phyloP scores from a whole-genome alignment of 2,329 filamentous ascomycete genomes.

The Nectriaceae sp. region DNA sequence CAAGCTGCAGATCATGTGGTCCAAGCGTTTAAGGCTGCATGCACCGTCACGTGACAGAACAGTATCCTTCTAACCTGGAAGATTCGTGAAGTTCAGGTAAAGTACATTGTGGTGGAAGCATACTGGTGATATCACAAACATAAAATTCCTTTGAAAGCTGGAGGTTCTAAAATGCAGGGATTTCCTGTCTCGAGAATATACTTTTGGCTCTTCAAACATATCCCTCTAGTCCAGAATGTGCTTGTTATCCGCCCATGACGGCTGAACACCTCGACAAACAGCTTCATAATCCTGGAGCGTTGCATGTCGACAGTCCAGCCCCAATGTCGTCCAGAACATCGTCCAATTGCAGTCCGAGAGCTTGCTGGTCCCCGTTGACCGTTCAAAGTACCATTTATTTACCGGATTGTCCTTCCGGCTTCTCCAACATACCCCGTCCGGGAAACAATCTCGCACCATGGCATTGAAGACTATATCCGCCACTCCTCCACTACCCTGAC shows the following conservation, averaged over 20 bases:
- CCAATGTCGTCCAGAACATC: slow-evolving; percentile 95
- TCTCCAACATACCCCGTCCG: slow-evolving; percentile 87
- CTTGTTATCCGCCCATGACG: slow-evolving; percentile 64
- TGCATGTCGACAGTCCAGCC: slow-evolving; percentile 56
- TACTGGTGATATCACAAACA: no score
- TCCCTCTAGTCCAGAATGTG: slow-evolving; percentile 54
- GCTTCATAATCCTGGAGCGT: slow-evolving; percentile 70
- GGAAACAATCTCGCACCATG: slow-evolving; percentile 89
- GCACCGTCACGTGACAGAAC: background rate
- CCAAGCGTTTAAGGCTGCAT: slow-evolving; percentile 18
- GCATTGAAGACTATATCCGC: slow-evolving; percentile 96
- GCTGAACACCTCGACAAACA: slow-evolving; percentile 67
- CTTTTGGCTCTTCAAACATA: background rate
- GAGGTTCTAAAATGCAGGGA: no score
- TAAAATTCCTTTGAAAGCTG: no score
- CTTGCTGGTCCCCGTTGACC: slow-evolving; percentile 81
- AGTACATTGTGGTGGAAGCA: no score
- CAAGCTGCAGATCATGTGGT: slow-evolving; percentile 25
- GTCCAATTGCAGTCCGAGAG: slow-evolving; percentile 84
- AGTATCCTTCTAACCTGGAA: no score
- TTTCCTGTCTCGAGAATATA: background rate
- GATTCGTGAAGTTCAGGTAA: no score
- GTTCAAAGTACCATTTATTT: slow-evolving; percentile 99
- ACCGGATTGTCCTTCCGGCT: slow-evolving; percentile 90
- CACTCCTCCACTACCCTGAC: slow-evolving; percentile 88